These are phyloP conservation scores for Diutina catenulata DNA, from an alignment of 1,139 yeast species.

Conservation along the genomic window DNA sequence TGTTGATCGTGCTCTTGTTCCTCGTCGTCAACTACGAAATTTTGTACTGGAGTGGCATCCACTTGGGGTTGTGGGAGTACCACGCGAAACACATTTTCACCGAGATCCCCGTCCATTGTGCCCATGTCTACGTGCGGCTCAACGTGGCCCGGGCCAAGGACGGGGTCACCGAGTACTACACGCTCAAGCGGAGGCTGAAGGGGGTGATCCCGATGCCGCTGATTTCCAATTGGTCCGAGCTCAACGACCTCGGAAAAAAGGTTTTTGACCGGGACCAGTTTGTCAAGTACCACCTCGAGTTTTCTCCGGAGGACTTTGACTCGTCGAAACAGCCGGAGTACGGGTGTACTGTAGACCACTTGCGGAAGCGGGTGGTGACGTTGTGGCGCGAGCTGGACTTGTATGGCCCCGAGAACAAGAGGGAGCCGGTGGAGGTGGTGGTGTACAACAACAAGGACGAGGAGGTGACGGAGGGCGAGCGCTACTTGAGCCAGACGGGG, in stretches of 20 bases:
- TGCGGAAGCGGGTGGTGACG: conserved; percentile 40
- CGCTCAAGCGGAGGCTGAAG: conserved; percentile 15
- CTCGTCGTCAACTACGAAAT: conserved; percentile 29
- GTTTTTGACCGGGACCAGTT: conserved; percentile 22
- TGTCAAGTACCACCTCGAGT: conserved; percentile 57
- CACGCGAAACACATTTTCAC: conserved; percentile 58
- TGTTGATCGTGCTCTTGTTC: conserved; percentile 23
- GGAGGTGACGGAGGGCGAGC: conserved; percentile 11
- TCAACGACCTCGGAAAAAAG: conserved; percentile 13
- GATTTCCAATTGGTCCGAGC: conserved; percentile 12
- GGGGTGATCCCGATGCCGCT: conserved; percentile 13
- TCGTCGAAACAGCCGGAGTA: conserved; percentile 32
- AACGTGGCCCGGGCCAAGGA: conserved; percentile 22
- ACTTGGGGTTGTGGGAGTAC: conserved; percentile 39
- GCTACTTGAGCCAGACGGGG: conserved; percentile 46
- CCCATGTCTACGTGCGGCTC: conserved; percentile 51
- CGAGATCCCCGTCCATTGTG: conserved; percentile 68
- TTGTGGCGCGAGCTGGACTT: conserved; percentile 43
- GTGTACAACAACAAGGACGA: not conserved
- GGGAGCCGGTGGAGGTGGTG: conserved; percentile 6
- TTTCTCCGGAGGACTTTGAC: conserved; percentile 70
- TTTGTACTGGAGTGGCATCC: conserved; percentile 37
- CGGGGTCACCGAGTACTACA: conserved; percentile 16
- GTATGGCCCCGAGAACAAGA: conserved; percentile 16
- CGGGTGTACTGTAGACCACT: conserved; percentile 56